Evolutionary conservation across 441 rosid genomes (phyloP), one percentile per base, ranked within the genome.

Genomic region (Aleurites moluccanus): DNA sequence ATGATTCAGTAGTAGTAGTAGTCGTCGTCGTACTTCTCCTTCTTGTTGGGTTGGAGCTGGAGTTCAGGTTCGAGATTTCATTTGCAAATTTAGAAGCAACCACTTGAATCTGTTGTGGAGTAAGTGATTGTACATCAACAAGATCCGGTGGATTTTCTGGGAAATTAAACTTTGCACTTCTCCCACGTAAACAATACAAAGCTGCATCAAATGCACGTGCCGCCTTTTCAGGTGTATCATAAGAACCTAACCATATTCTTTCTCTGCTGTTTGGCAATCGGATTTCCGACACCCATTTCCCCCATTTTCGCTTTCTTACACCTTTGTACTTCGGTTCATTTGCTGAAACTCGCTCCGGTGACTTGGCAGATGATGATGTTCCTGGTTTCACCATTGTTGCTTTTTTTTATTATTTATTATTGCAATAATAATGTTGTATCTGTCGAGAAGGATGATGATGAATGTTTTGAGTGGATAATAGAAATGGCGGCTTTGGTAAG

Each of bases 151-250:
- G 91, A 23, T 77, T 84, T 0, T 85, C 80, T 0, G 97, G 97
- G 78, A 94, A 94, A 25, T 94, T 94, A 79, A 92, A 86, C 23
- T 79, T 88, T 0, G 93, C 97, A 0, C 66, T 70, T 0, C 76
- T 73, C 14, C 98, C 98, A 7, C 98, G 92, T 1, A 94, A 70
- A 44, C 97, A 92, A 73, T 79, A 92, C 16, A 83, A 77, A 16
- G 98, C 98, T 1, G 96, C 98, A 52, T 94, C 98, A 35, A 94
- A 94, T 3, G 98, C 98, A 82, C 93, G 86, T 23, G 98, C 98
- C 1, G 98, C 98, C 79, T 93, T 93, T 78, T 88, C 90, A 0
- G 97, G 79, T 0, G 90, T 72, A 64, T 92, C 91, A 40, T 79
- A 90, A 0, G 98, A 92, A 6, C 98, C 98, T 7, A 94, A 70